A percentile compares a stretch with the other conserved stretches of the same genome.
Evolutionary conservation across 108 stramenopile species (phyloP).

Genomic region (Cyclostephanos tholiformis): DNA sequence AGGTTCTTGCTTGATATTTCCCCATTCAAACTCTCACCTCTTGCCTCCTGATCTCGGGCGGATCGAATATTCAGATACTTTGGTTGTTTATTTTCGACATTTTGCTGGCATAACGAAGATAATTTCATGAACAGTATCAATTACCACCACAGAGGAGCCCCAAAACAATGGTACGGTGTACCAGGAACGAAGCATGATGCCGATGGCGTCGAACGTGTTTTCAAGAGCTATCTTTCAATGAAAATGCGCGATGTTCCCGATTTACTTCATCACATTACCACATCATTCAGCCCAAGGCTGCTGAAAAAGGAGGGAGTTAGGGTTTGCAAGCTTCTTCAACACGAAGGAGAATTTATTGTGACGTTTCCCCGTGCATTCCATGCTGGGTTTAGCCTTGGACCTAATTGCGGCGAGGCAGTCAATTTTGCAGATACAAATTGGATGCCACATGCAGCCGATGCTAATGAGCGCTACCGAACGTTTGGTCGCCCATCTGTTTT

Average conservation of each 20-base stretch:
- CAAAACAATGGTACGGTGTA: constrained; percentile 98
- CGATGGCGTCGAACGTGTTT: constrained; percentile 83
- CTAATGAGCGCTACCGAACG: constrained; percentile 89
- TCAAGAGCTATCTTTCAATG: constrained; percentile 89
- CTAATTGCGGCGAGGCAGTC: constrained; percentile 96
- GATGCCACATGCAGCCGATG: constrained; percentile 90
- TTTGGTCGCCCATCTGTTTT: constrained; percentile 90
- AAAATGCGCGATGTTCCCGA: constrained; percentile 93
- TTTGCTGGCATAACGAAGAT: constrained; percentile 99
- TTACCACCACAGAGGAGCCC: constrained; percentile 95
- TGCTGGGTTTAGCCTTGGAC: constrained; percentile 94
- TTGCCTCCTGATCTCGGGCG: constrained; percentile 19
- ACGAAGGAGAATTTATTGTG: constrained; percentile 93
- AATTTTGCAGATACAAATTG: constrained; percentile 94
- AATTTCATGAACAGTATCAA: constrained; percentile 99
- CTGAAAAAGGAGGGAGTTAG: constrained; percentile 82
- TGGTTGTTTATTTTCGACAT: constrained; percentile 95
- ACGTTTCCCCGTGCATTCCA: constrained; percentile 98
- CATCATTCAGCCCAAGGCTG: constrained; percentile 90
- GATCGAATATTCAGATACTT: constrained; percentile 64
- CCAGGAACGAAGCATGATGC: constrained; percentile 84
- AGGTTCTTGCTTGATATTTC: background rate
- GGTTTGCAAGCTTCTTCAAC: constrained; percentile 89
- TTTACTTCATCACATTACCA: constrained; percentile 93
- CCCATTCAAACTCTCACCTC: background rate